Conservation (phyloP, 108 stramenopile genomes). For the Schizochytrium sp. region DNA sequence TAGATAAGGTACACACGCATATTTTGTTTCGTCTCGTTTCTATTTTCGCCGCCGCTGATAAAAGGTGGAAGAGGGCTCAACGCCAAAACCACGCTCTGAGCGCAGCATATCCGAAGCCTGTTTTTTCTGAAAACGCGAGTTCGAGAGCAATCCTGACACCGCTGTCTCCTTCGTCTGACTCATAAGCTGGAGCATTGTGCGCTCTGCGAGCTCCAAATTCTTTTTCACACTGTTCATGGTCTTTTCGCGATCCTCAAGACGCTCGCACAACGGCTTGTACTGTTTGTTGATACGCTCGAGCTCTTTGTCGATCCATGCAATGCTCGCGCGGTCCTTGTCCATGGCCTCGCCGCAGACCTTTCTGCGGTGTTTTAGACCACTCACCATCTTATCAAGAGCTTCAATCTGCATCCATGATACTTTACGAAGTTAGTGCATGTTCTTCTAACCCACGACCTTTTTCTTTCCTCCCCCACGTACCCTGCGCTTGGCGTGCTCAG, state of each 20-base stretch:
- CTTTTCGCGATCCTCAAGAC: not conserved
- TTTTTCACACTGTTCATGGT: not conserved
- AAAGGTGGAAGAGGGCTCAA: not conserved
- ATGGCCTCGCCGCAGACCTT: constrained; percentile 9
- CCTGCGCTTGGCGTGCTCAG: not conserved
- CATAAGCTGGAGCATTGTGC: not conserved
- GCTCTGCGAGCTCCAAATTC: not conserved
- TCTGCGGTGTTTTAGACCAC: not conserved
- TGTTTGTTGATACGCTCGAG: not conserved
- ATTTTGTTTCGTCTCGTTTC: too few relatives aligned
- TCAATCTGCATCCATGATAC: not conserved
- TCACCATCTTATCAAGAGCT: constrained; percentile 3
- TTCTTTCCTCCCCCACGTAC: not conserved
- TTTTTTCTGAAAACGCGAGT: constrained; percentile 1
- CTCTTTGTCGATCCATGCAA: constrained; percentile 6
- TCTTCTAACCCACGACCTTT: not conserved
- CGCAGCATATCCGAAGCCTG: not conserved
- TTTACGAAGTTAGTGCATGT: not conserved
- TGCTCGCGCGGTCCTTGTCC: not conserved
- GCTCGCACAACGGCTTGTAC: not conserved
- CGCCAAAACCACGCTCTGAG: not conserved
- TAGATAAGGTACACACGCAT: too few relatives aligned
- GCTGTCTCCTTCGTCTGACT: not conserved
- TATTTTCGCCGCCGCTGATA: not conserved
- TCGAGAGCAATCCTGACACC: not conserved